Base-by-base conservation (phyloP, 2,329 filamentous ascomycete species). In the Colletotrichum siamense region DNA sequence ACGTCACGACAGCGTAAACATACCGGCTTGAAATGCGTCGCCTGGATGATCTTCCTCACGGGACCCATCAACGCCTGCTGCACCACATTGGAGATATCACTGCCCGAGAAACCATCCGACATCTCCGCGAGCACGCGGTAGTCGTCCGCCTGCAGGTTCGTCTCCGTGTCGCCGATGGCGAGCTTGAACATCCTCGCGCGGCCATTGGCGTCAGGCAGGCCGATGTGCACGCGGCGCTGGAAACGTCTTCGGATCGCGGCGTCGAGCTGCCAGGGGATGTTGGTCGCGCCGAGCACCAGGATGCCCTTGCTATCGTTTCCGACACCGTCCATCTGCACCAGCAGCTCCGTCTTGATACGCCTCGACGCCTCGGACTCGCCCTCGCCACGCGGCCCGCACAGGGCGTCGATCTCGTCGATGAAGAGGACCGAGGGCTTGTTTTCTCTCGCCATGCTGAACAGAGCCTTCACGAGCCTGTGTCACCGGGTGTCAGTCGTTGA, bases 281-380 rank as follows among this genome's bases (percentile, higher is more conserved):
- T 99, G 73, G 97, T 99, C 70, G 97, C 97, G 77, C 97, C 97
- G 5, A 99, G 91, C 55, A 99, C 98, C 28, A 99, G 89, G 10
- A 99, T 96, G 24, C 96, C 97, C 81, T 94, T 96, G 78, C 94
- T 96, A 85, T 99, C 97, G 78, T 98, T 96, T 78, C 97, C 98
- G 12, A 99, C 97, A 86, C 97, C 98, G 81, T 99, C 97, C 97
- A 99, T 99, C 86, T 99, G 97, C 22, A 99, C 96, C 16, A 99
- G 92, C 82, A 99, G 93, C 86, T 99, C 97, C 1, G 97, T 99
- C 88, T 99, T 99, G 90, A 99, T 99, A 84, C 97, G 94, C 77
- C 97, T 92, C 69, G 96, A 98, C 2, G 98, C 97, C 89, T 99
- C 97, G 2, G 96, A 98, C 88, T 99, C 98, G 83, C 97, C 97